Evolutionary conservation across 2,329 filamentous ascomycete species (phyloP).

Genomic region (Cordyceps javanica): DNA sequence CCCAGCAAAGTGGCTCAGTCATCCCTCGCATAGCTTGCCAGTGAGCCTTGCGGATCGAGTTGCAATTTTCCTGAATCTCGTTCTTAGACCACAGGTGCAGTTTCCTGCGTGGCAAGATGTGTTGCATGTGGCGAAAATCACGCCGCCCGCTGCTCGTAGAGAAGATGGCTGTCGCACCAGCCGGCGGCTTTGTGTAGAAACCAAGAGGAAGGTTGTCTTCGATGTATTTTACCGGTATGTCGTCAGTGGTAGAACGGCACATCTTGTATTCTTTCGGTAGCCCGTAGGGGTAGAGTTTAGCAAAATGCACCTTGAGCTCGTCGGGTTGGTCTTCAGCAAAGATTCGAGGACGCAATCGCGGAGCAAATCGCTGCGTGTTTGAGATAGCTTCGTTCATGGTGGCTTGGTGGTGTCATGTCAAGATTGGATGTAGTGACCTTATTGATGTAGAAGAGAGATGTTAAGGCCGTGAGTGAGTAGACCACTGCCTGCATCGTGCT

Average conservation of each 20-base stretch:
- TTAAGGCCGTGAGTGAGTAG: not conserved
- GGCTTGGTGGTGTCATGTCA: too few relatives aligned
- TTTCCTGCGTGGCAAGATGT: slow-evolving; percentile 23
- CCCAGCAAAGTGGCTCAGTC: slow-evolving; percentile 26
- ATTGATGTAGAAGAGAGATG: not conserved
- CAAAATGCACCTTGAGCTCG: slow-evolving; percentile 22
- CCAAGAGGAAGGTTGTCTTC: slow-evolving; percentile 30
- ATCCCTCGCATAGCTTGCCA: slow-evolving; percentile 31
- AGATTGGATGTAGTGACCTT: too few relatives aligned
- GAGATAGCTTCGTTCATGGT: not conserved
- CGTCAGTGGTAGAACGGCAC: slow-evolving; percentile 20
- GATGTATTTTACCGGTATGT: slow-evolving; percentile 25
- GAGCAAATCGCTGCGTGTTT: not conserved
- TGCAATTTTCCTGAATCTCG: slow-evolving; percentile 33
- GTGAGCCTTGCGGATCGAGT: slow-evolving; percentile 31
- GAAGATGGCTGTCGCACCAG: slow-evolving; percentile 29
- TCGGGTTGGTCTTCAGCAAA: slow-evolving; percentile 20
- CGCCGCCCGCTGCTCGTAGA: slow-evolving; percentile 30
- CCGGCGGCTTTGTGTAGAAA: slow-evolving; percentile 31
- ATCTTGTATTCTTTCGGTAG: slow-evolving; percentile 30
- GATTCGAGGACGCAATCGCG: slow-evolving; percentile 12
- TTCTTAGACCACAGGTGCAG: slow-evolving; percentile 33
- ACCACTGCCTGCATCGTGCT: not conserved
- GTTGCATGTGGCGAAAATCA: slow-evolving; percentile 24
- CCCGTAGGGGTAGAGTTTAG: slow-evolving; percentile 30